Evolutionary conservation across 176 grass and related monocot species (phyloP).

Genomic region (Luzula sylvatica): DNA sequence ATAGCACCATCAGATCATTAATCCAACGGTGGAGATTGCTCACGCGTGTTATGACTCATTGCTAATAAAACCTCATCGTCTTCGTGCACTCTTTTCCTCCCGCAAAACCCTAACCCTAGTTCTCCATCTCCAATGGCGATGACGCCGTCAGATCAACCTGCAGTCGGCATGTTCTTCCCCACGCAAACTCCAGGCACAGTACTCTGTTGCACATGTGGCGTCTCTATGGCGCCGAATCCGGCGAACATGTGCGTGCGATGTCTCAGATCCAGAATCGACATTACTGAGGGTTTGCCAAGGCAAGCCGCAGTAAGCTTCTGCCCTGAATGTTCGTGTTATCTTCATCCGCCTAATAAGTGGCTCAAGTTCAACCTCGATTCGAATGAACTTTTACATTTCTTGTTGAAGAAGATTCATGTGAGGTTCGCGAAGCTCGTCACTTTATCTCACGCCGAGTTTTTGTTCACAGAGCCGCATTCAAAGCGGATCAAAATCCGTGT

Average conservation of each 20-base stretch:
- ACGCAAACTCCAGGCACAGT: constrained; percentile 75
- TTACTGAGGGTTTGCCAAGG: constrained; percentile 51
- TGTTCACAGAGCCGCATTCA: constrained; percentile 94
- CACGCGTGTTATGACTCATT: not conserved
- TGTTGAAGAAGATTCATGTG: constrained; percentile 54
- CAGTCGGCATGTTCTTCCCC: constrained; percentile 72
- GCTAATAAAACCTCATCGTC: not conserved
- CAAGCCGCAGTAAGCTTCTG: constrained; percentile 50
- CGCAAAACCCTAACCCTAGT: constrained; percentile 31
- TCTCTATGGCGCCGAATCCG: constrained; percentile 66
- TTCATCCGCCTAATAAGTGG: constrained; percentile 55
- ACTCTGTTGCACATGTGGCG: constrained; percentile 88
- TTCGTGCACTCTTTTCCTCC: not conserved
- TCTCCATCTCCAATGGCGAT: constrained; percentile 15
- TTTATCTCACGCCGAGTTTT: constrained; percentile 71
- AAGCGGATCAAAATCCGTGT: constrained; percentile 90
- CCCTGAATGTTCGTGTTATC: constrained; percentile 52
- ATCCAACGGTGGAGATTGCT: constrained; percentile 9
- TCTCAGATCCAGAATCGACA: constrained; percentile 63
- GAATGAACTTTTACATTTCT: constrained; percentile 70
- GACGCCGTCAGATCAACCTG: constrained; percentile 38
- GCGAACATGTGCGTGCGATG: constrained; percentile 91
- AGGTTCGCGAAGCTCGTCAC: constrained; percentile 55
- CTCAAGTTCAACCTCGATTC: constrained; percentile 56
- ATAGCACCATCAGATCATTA: not conserved